Evolutionary conservation across 139 green algal genomes (phyloP).

Genomic region (Micractinium sp.): DNA sequence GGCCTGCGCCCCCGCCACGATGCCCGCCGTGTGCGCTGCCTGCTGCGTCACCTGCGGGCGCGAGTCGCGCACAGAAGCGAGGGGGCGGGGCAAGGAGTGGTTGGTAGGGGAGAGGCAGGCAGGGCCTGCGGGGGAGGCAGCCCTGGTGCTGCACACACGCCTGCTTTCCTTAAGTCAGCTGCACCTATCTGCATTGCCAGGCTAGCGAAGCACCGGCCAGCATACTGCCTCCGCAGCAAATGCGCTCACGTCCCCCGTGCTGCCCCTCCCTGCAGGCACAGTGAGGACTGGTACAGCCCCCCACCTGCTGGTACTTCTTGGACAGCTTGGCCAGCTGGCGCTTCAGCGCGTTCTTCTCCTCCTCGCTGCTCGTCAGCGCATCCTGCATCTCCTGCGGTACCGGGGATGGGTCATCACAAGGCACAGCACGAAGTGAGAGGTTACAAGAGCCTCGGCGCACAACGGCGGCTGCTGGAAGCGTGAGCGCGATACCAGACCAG

Average conservation of each 20-base stretch:
- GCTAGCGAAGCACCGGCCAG: too few species aligned
- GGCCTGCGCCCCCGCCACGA: slow-evolving; percentile 19
- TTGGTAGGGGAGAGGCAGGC: neutral
- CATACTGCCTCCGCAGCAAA: too few species aligned
- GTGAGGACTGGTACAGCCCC: neutral
- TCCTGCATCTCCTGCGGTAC: slow-evolving; percentile 34
- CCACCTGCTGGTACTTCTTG: slow-evolving; percentile 38
- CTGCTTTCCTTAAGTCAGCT: too few species aligned
- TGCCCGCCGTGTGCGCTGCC: slow-evolving; percentile 26
- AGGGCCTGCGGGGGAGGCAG: too few species aligned
- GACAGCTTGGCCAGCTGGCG: slow-evolving; percentile 41
- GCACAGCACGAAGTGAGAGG: too few species aligned
- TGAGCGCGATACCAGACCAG: neutral
- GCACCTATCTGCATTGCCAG: too few species aligned
- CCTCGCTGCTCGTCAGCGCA: slow-evolving; percentile 31
- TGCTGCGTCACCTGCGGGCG: slow-evolving; percentile 22
- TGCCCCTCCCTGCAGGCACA: too few species aligned
- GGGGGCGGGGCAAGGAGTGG: neutral
- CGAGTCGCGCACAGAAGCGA: neutral
- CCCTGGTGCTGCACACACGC: too few species aligned
- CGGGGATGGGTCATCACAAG: neutral
- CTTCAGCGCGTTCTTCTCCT: slow-evolving; percentile 32
- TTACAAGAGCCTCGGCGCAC: neutral
- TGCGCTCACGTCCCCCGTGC: too few species aligned
- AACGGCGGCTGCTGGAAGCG: too few species aligned